phyloP scores from a whole-genome alignment of 805 yeast species.

The Candida tallmaniae region DNA sequence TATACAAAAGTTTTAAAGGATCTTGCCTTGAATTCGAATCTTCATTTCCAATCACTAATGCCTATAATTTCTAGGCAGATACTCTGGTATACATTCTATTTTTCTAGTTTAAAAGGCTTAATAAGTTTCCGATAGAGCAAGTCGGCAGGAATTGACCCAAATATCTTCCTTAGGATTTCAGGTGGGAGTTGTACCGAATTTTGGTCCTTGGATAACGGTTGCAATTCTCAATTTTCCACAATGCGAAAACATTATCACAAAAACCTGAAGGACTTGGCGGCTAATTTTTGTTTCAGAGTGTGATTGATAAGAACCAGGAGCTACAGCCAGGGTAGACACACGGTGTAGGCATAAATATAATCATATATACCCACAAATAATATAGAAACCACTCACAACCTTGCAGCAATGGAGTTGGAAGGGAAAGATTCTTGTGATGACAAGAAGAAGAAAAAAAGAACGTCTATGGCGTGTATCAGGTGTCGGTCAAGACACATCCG shows the following conservation, averaged over 20 bases:
- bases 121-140: slow-evolving; percentile 1
- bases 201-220: no score
- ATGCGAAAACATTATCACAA: no score
- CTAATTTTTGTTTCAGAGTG: no score
- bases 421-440: neutral
- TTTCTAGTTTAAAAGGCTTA: neutral
- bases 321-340: no score
- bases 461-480: slow-evolving; percentile 50
- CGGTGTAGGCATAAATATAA: no score
- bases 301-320: no score
- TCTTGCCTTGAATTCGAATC: neutral
- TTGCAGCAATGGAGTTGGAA: no score
- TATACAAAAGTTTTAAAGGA: slow-evolving; percentile 3
- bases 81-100: neutral
- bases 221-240: no score
- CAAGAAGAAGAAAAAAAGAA: slow-evolving; percentile 19
- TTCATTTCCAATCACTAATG: slow-evolving; percentile 1
- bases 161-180: slow-evolving; percentile 1
- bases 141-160: neutral
- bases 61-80: neutral
- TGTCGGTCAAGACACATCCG: slow-evolving; percentile 71
- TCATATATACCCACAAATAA: no score
- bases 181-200: no score
- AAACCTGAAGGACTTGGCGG: no score
- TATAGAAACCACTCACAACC: no score